Base-by-base conservation (phyloP, 768 basidiomycete genomes). In the Daedalea quercina region DNA sequence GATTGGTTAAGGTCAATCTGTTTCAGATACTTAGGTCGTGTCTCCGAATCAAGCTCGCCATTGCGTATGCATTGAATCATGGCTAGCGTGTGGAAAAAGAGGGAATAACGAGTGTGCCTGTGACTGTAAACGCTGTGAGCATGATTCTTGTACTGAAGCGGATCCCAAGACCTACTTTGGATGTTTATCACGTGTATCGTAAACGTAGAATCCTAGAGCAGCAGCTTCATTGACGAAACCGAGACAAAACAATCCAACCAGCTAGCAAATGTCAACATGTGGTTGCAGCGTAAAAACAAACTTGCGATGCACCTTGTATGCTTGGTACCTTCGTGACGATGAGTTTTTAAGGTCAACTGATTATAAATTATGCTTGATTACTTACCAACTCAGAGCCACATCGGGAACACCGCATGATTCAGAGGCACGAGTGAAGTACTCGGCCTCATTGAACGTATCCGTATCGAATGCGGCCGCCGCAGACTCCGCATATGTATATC, bases 61-160 rank as follows among this genome's bases (percentile, higher is more conserved):
- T 73, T 69, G 31, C 84, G 75, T 31, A 87, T 60, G 59, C 79
- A 82, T 3, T 78, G 75, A 47, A 85, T 76, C 67, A 89, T 65
- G 2, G 87, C 79, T 33, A 89, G 72, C 57, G 76, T 82, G 62
- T 87, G 85, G 64, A 84, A 87, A 67, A 85, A 87, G 3, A 85
- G 69, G 1, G 75, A 76, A 62, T 81, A 87, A 45, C 85, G 84
- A 43, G 78, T 77, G 64, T 86, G 85, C 40, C 84, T 72, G 65
- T 87, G 85, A 57, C 84, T 87, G 37, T 19, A 24, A 33, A 9
- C 13, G 17, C 23, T 22, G 26, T 9, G 11, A 28, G 24, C 7
- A 37, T 47, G 6, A 25, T 24, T 37, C 20, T 24, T 22, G 20
- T 6, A 31, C 19, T 11, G 19, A 8, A 20, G 31, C n/a, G n/a